These are phyloP conservation scores for Verticillium nonalfalfae DNA, from an alignment of 2,329 filamentous ascomycete species.

Conservation along the genomic window DNA sequence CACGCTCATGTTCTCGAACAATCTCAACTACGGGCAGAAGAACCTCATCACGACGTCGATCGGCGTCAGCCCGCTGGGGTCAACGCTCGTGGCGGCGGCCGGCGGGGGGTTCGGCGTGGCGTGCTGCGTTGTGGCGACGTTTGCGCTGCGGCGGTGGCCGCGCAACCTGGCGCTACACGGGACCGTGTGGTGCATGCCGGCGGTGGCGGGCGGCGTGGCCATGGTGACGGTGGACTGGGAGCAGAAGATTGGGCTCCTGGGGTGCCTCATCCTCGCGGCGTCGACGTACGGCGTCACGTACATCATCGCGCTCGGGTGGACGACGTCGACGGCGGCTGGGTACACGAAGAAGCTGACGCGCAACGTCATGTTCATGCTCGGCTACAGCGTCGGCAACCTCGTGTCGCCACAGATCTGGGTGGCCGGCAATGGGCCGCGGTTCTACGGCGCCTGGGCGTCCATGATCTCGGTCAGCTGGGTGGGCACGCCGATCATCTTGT, in stretches of 20 bases:
- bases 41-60: conserved; percentile 26
- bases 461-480: conserved; percentile 25
- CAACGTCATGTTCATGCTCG: conserved; percentile 30
- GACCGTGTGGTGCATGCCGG: conserved; percentile 22
- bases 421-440: conserved; percentile 18
- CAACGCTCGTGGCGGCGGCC: conserved; percentile 29
- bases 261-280: conserved; percentile 21
- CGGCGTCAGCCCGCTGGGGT: conserved; percentile 27
- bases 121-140: conserved; percentile 22
- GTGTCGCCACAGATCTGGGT: conserved; percentile 29
- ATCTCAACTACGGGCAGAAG: conserved; percentile 30
- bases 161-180: conserved; percentile 22
- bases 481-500: conserved; percentile 24
- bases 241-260: conserved; percentile 19
- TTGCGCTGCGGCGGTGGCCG: conserved; percentile 22
- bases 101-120: conserved; percentile 26
- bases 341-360: conserved; percentile 37
- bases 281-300: conserved; percentile 26
- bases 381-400: conserved; percentile 26
- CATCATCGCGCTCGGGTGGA: conserved; percentile 27
- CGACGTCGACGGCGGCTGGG: conserved; percentile 26
- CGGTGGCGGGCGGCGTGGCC: conserved; percentile 19
- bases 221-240: conserved; percentile 23
- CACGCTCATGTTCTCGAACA: conserved; percentile 28
- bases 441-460: conserved; percentile 23